Evolutionary conservation across 345 rosid species (phyloP).

Genomic region (Hevea brasiliensis): DNA sequence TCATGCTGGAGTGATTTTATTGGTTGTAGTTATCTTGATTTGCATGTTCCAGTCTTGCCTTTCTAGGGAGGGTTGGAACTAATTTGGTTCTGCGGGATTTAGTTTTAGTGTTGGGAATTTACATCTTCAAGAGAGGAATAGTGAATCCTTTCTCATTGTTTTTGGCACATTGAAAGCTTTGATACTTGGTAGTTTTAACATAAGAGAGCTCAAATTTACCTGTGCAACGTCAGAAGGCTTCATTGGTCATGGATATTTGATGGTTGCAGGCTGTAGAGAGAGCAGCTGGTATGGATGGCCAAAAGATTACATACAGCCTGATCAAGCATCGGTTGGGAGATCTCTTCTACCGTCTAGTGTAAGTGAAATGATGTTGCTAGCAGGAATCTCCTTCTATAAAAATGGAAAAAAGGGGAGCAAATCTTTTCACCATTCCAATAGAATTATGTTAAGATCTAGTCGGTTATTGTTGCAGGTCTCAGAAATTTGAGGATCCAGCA

Average conservation of each 20-base stretch:
- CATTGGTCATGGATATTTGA: not conserved
- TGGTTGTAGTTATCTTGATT: no score
- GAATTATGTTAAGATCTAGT: not conserved
- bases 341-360: slow-evolving; percentile 94
- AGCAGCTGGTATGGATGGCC: slow-evolving; percentile 99
- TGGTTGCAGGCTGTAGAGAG: slow-evolving; percentile 84
- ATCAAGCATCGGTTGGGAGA: slow-evolving; percentile 97
- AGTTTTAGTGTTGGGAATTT: no score
- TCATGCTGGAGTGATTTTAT: no score
- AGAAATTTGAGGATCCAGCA: slow-evolving; percentile 98
- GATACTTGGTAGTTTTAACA: not conserved
- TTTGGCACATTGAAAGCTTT: not conserved
- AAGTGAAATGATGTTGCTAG: slow-evolving; percentile 22
- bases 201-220: not conserved
- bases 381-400: not conserved
- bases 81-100: no score
- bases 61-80: no score
- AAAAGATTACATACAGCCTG: slow-evolving; percentile 86
- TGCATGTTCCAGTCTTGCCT: no score
- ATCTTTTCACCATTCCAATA: not conserved
- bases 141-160: no score
- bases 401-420: no score
- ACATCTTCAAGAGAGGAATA: not conserved
- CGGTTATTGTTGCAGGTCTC: slow-evolving; percentile 54
- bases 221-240: not conserved